phyloP scores from a whole-genome alignment of 805 yeast genomes.

The Metschnikowia proteae region DNA sequence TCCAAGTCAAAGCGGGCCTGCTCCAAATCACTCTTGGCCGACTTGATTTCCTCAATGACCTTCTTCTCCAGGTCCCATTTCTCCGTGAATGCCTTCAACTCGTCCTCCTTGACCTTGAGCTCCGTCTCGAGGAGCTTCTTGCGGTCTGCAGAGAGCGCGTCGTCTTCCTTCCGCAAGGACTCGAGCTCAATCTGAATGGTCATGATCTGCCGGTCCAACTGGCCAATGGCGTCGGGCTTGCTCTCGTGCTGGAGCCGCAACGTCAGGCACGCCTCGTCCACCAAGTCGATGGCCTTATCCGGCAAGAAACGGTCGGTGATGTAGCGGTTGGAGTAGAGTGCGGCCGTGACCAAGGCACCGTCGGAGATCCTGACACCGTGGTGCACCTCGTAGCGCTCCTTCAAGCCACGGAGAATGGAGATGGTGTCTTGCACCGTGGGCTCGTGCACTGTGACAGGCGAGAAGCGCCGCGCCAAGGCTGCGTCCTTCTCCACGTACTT shows the following conservation, averaged over 20 bases:
- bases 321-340: constrained; percentile 82
- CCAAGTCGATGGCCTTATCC: constrained; percentile 94
- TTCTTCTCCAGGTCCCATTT: constrained; percentile 84
- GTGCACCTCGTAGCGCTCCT: constrained; percentile 93
- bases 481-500: constrained; percentile 95
- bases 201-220: constrained; percentile 83
- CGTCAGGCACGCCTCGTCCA: constrained; percentile 97
- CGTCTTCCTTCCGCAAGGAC: constrained; percentile 89
- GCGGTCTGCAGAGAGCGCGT: constrained; percentile 75
- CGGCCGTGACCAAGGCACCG: constrained; percentile 90
- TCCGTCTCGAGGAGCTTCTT: constrained; percentile 69
- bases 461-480: constrained; percentile 91
- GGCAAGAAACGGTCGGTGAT: constrained; percentile 90
- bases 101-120: constrained; percentile 57
- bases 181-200: constrained; percentile 94
- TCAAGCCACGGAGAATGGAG: constrained; percentile 86
- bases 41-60: constrained; percentile 73
- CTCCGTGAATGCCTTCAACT: constrained; percentile 65
- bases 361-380: constrained; percentile 96
- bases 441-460: constrained; percentile 79
- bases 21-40: constrained; percentile 78
- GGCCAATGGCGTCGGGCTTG: constrained; percentile 91
- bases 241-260: constrained; percentile 93
- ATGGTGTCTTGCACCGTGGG: constrained; percentile 91
- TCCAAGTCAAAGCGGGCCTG: constrained; percentile 81